These are phyloP conservation scores for Blepharisma japonicum DNA, from an alignment of 73 alveolate species.

Conservation along the genomic window DNA sequence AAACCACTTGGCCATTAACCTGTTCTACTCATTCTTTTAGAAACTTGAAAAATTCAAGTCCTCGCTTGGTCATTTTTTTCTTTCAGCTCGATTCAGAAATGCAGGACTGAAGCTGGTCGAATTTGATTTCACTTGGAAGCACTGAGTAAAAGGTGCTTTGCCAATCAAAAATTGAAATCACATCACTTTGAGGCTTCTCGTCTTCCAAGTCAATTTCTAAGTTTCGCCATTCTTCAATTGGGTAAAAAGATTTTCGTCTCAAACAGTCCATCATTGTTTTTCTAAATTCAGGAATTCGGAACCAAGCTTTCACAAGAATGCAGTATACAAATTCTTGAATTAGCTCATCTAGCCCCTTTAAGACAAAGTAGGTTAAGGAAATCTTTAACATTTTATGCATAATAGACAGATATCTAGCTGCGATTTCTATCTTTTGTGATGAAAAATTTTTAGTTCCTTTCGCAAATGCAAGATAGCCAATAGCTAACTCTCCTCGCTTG, in stretches of 20 bases:
- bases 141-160: not conserved
- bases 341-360: not conserved
- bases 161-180: not conserved
- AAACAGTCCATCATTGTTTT: not conserved
- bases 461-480: not conserved
- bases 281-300: constrained; percentile 12
- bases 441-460: not conserved
- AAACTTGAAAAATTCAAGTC: not conserved
- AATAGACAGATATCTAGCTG: not conserved
- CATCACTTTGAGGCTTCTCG: not conserved
- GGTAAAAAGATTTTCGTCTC: not conserved
- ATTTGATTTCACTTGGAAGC: not conserved
- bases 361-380: not conserved
- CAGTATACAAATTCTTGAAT: not conserved
- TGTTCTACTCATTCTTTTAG: not conserved
- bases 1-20: not conserved
- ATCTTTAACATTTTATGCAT: not conserved
- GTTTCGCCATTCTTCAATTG: not conserved
- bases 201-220: not conserved
- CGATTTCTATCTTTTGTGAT: not conserved
- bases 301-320: not conserved
- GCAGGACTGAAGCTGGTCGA: not conserved
- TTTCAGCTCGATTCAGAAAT: not conserved
- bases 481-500: not conserved
- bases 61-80: not conserved